Percentiles rank a stretch among this genome's conserved stretches.
Evolutionary conservation across 2,329 filamentous ascomycete species (phyloP).

Genomic region (Fusarium papillatum): DNA sequence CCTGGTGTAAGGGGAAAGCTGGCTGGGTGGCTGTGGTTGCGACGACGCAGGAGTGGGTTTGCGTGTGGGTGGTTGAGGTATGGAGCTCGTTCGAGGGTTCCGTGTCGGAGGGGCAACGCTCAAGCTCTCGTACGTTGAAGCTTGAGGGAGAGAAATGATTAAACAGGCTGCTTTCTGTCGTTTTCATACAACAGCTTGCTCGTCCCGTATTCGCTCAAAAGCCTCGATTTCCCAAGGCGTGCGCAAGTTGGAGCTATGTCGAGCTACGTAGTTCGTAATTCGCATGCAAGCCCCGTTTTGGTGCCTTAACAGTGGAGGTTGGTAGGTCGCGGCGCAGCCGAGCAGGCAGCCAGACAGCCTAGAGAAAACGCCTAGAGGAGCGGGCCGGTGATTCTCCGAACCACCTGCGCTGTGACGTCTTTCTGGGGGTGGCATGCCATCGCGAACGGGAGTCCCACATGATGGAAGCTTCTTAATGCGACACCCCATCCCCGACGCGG

Average conservation of each 20-base stretch:
- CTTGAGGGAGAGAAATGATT: constrained; percentile 1
- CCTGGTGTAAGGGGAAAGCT: constrained; percentile 40
- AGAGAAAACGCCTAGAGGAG: constrained; percentile 10
- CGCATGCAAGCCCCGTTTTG: constrained; percentile 38
- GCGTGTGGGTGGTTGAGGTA: constrained; percentile 12
- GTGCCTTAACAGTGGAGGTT: constrained; percentile 37
- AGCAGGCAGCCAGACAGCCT: constrained; percentile 20
- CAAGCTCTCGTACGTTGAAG: constrained; percentile 1
- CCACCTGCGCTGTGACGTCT: constrained; percentile 42
- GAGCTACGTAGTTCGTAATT: constrained; percentile 43
- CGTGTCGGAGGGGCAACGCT: constrained; percentile 35
- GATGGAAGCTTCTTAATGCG: constrained; percentile 27
- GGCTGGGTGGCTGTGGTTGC: constrained; percentile 32
- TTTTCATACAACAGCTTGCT: not conserved
- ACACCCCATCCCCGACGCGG: constrained; percentile 18
- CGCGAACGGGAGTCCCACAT: constrained; percentile 30
- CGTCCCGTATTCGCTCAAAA: not conserved
- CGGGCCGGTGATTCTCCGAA: constrained; percentile 47
- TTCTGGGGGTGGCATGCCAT: constrained; percentile 25
- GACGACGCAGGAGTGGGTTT: constrained; percentile 27
- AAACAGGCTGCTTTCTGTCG: not conserved
- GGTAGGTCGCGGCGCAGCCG: constrained; percentile 35
- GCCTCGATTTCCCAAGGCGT: constrained; percentile 20
- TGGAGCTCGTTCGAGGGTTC: constrained; percentile 38
- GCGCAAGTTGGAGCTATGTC: constrained; percentile 41